Conservation (phyloP, 2,329 filamentous ascomycete species). For the Anthostomella pinea region DNA sequence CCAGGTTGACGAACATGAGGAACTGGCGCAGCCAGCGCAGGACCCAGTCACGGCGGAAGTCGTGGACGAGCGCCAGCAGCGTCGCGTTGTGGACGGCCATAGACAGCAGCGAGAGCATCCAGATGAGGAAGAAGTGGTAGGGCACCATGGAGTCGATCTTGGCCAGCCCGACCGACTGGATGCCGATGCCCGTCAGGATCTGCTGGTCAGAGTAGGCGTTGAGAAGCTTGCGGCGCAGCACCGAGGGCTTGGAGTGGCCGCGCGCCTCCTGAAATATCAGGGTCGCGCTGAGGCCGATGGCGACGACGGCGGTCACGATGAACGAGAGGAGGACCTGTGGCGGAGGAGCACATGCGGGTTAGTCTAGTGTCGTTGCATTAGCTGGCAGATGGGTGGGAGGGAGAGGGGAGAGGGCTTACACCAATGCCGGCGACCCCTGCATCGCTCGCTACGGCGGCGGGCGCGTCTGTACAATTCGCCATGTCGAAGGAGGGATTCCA, state of each 20-base stretch:
- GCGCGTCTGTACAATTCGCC: constrained; percentile 39
- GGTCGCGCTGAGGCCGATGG: constrained; percentile 52
- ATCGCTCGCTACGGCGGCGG: constrained; percentile 39
- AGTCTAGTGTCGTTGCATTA: constrained; percentile 10
- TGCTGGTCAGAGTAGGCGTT: constrained; percentile 66
- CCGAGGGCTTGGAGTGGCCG: constrained; percentile 39
- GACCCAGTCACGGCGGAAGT: constrained; percentile 66
- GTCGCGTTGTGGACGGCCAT: constrained; percentile 65
- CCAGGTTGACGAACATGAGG: constrained; percentile 64
- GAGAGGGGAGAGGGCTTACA: constrained; percentile 36
- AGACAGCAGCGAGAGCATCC: constrained; percentile 63
- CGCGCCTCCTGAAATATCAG: constrained; percentile 55
- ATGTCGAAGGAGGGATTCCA: constrained; percentile 1
- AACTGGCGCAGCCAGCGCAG: constrained; percentile 63
- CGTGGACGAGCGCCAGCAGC: constrained; percentile 61
- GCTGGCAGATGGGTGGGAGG: neutral
- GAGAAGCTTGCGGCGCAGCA: constrained; percentile 61
- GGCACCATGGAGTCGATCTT: constrained; percentile 57
- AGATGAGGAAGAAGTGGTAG: constrained; percentile 70
- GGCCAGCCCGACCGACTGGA: constrained; percentile 61
- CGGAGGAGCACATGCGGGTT: neutral
- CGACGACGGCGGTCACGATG: constrained; percentile 59
- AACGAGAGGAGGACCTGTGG: constrained; percentile 60
- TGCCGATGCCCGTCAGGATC: constrained; percentile 66
- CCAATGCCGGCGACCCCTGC: constrained; percentile 51